phyloP scores from a whole-genome alignment of 306 rosid genomes.

The Medicago ruthenica region DNA sequence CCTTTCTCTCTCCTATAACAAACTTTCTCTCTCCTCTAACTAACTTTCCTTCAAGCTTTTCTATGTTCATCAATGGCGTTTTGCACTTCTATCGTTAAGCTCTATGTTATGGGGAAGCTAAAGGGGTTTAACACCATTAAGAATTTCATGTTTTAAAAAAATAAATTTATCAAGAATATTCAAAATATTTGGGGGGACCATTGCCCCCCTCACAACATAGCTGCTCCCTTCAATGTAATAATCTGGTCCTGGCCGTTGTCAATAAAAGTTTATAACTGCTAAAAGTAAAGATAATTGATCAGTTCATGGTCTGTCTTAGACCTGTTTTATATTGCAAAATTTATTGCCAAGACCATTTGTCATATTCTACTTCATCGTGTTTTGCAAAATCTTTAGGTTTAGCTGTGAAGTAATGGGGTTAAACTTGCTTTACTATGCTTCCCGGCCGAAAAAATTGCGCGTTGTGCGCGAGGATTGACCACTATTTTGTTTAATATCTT shows the following conservation, averaged over 20 bases:
- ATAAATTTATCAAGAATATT: conserved; percentile 6
- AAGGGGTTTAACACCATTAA: not conserved
- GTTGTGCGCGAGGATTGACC: conserved; percentile 19
- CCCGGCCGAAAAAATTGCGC: not conserved
- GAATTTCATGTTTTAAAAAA: not conserved
- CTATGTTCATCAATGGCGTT: too few relatives aligned
- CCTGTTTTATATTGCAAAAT: not conserved
- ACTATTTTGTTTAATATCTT: conserved; percentile 12
- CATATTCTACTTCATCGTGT: conserved; percentile 8
- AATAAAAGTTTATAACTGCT: not conserved
- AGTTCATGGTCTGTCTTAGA: conserved; percentile 14
- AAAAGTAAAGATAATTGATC: conserved; percentile 3
- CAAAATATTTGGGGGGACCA: not conserved
- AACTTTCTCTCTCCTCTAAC: too few relatives aligned
- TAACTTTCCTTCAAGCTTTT: too few relatives aligned
- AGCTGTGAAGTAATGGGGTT: conserved; percentile 9
- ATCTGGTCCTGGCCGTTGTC: not conserved
- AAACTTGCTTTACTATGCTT: conserved; percentile 26
- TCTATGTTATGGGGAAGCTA: conserved; percentile 1
- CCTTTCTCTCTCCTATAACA: too few relatives aligned
- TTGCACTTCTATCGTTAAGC: too few relatives aligned
- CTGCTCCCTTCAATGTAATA: not conserved
- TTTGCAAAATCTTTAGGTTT: conserved; percentile 28
- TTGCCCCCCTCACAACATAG: not conserved
- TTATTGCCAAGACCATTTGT: conserved; percentile 16